A percentile compares a stretch with the other conserved stretches of the same genome.
Conservation (phyloP, 768 basidiomycete genomes). For the Lentinula guzmanii region DNA sequence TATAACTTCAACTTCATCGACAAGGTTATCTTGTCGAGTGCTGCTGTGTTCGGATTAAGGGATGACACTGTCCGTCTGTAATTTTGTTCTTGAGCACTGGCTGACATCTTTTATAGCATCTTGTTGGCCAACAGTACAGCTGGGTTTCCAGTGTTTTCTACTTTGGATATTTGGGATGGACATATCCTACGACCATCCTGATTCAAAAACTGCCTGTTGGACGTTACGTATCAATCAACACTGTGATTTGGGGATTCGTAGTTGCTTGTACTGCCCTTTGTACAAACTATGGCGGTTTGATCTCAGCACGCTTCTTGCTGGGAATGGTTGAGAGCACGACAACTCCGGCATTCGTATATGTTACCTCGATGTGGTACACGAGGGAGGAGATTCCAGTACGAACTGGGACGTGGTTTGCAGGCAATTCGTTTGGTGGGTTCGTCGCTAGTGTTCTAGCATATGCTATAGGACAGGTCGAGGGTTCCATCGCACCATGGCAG, state of each 20-base stretch:
- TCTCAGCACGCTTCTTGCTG: neutral
- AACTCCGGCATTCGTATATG: neutral
- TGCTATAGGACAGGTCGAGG: neutral
- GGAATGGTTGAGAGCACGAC: neutral
- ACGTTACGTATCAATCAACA: neutral
- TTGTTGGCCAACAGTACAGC: neutral
- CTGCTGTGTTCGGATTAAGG: neutral
- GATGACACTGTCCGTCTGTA: neutral
- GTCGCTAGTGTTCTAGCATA: neutral
- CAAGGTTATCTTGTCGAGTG: neutral
- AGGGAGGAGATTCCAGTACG: neutral
- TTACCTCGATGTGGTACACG: neutral
- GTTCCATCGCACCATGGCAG: neutral
- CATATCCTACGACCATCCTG: neutral
- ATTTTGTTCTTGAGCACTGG: neutral
- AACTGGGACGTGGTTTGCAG: neutral
- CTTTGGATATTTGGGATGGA: neutral
- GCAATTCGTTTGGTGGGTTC: neutral
- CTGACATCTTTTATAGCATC: neutral
- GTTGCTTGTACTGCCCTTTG: conserved; percentile 1
- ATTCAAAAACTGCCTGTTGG: neutral
- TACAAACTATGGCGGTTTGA: neutral
- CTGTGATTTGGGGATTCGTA: neutral
- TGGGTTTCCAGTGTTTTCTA: conserved; percentile 1
- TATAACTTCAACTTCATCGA: conserved; percentile 2